Evolutionary conservation across 257 asterid species (phyloP), one percentile per base, ranked within the genome.

Genomic region (Lantana camara): DNA sequence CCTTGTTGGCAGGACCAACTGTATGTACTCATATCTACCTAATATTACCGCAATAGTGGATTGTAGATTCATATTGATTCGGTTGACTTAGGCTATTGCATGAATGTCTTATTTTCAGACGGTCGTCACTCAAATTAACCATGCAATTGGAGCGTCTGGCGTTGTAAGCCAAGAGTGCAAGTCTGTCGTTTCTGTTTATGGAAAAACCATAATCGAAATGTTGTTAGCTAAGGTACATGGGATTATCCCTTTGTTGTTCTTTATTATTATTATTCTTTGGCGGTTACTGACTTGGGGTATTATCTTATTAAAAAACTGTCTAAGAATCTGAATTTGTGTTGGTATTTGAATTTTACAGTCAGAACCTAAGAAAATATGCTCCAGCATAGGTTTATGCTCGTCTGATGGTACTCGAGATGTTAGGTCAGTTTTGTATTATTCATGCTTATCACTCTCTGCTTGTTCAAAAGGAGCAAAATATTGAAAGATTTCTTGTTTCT

Each of bases 1-100:
- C 98, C 47, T 75, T 91, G 76, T 79, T 91, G 82, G 93, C 98
- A 12, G 96, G 98, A 69, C 96, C 98, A 24, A 88, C 96, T 14
- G 97, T 91, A 84, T 47, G 97, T 83, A 37, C 57, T 63, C 47
- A 44, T 9, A 32, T 7, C 46, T 21, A 56, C 46, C n/a, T 55
- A 60, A 13, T 40, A 47, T 42, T 17, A 22, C 42, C 49, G 35
- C 17, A 1, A 9, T 40, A 42, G 32, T 40, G 48, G 5, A 45
- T 30, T 68, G 46, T 11, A n/a, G 16, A 50, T 54, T 19, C 37
- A 19, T 50, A 57, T 17, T 1, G 11, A 15, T 4, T 48, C 19
- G 48, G 50, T 23, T 56, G 59, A 30, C 47, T 45, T 12, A 14
- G 13, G 64, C 30, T 14, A 3, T 50, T 6, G 29, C 20, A 11